Base-by-base conservation (phyloP, 306 rosid genomes). In the Potentilla sterilis region DNA sequence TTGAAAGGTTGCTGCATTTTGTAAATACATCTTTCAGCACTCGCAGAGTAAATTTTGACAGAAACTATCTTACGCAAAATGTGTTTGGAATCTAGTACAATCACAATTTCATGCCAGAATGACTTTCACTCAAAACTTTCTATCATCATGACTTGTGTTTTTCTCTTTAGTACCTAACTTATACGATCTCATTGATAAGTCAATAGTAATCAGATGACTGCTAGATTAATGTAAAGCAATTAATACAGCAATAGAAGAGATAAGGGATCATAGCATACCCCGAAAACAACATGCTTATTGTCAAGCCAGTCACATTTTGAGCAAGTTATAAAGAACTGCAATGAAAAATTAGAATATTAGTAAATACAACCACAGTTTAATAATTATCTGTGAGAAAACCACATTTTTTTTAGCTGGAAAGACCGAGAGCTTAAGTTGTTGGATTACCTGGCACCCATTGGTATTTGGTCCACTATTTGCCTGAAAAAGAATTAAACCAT, bases 241-340 rank as follows among this genome's bases (percentile, higher is more conserved):
- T 9, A 41, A 16, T 32, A 41, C 11, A 41, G 1, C 5, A 5
- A 42, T 2, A 40, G 40, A 40, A 55, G 10, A 28, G 58, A 59
- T 2, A 59, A 83, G 84, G 76, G 44, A 49, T 48, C 48, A 52
- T 68, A 80, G 67, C 88, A 62, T 92, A 95, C 99, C 99, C 99
- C 97, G 44, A 95, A 95, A 75, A 92, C 97, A 14, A 95, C 99
- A 73, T 95, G 97, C 89, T 92, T 95, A 85, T 89, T 95, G 87
- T 95, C 99, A 64, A 95, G 97, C 99, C 97, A 95, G 81, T 95
- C 99, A 1, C 99, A 95, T 75, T 95, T 95, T 57, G 98, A 88
- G 55, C 97, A 90, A 75, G 98, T 92, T 78, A 95, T 57, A 68
- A 95, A 95, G 88, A 95, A 95, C 99, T 95, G 92, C 81, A 76